phyloP scores from a whole-genome alignment of 1,284 basidiomycete species.

The Apiotrichum veenhuisii region DNA sequence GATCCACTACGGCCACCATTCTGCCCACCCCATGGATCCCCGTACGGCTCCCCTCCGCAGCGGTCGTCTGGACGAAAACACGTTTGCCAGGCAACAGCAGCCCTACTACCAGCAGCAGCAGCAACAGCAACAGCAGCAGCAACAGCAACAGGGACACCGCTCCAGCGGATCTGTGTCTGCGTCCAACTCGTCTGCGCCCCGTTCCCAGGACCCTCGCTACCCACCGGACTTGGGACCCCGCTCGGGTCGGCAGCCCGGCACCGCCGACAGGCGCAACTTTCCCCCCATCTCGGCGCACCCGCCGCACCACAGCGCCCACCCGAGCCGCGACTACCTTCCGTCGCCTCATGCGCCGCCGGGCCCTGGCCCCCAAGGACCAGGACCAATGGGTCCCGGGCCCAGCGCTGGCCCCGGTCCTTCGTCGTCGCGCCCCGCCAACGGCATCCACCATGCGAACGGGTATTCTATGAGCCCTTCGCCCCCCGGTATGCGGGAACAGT shows the following conservation, averaged over 20 bases:
- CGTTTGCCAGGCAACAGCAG: constrained; percentile 37
- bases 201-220: constrained; percentile 11
- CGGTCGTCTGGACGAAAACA: constrained; percentile 30
- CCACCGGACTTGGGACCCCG: constrained; percentile 8
- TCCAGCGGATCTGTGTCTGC: constrained; percentile 6
- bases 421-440: constrained; percentile 9
- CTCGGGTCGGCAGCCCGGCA: constrained; percentile 11
- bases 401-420: neutral
- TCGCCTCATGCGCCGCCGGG: constrained; percentile 14
- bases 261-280: constrained; percentile 30
- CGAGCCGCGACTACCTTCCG: constrained; percentile 9
- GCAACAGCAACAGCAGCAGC: constrained; percentile 12
- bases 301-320: constrained; percentile 6
- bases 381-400: neutral
- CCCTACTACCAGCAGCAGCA: constrained; percentile 21
- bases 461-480: constrained; percentile 22
- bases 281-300: constrained; percentile 19
- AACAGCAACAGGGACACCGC: constrained; percentile 7
- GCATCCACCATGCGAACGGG: constrained; percentile 18
- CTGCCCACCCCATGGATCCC: constrained; percentile 32
- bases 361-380: neutral
- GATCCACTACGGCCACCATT: constrained; percentile 18
- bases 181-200: neutral
- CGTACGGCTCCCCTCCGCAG: constrained; percentile 33
- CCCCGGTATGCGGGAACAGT: constrained; percentile 23